A percentile compares a stretch with the other conserved stretches of the same genome.
Conservation (phyloP, 352 stramenopile species). For the Phytophthora colocasiae region DNA sequence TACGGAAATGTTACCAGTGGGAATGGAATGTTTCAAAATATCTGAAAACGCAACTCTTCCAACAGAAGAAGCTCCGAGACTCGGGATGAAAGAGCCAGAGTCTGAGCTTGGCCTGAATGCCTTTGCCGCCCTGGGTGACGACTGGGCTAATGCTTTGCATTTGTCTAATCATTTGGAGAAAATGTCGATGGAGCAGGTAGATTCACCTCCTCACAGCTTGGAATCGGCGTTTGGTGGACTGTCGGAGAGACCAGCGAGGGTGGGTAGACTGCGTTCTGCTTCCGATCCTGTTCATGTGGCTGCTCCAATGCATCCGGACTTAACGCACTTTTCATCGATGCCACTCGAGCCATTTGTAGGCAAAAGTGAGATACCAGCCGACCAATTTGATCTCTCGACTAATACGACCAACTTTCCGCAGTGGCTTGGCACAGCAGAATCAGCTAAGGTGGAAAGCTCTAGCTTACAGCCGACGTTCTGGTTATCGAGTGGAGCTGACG, state of each 20-base stretch:
- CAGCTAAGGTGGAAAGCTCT: slow-evolving; percentile 1
- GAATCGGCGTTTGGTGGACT: slow-evolving; percentile 14
- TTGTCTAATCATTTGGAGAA: slow-evolving; percentile 71
- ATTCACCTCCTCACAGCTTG: slow-evolving; percentile 20
- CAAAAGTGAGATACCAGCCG: slow-evolving; percentile 7
- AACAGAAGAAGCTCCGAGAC: slow-evolving; percentile 13
- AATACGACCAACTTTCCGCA: slow-evolving; percentile 15
- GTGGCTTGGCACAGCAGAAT: slow-evolving; percentile 11
- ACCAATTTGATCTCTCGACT: not conserved
- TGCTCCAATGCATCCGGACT: slow-evolving; percentile 8
- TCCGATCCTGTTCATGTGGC: slow-evolving; percentile 30
- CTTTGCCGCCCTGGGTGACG: slow-evolving; percentile 33
- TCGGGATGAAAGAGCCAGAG: slow-evolving; percentile 31
- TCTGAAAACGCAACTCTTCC: slow-evolving; percentile 20
- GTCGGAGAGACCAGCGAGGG: not conserved
- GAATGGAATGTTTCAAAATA: slow-evolving; percentile 57
- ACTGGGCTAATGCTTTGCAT: slow-evolving; percentile 51
- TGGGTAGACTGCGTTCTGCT: slow-evolving; percentile 22
- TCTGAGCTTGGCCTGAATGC: slow-evolving; percentile 27
- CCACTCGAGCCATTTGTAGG: slow-evolving; percentile 1
- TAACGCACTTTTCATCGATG: slow-evolving; percentile 32
- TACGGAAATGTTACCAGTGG: slow-evolving; percentile 46
- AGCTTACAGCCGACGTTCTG: slow-evolving; percentile 12
- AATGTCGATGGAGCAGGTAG: slow-evolving; percentile 60
- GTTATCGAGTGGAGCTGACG: slow-evolving; percentile 8